phyloP scores from a whole-genome alignment of 495 filamentous ascomycete species.

The Recurvomyces mirabilis region DNA sequence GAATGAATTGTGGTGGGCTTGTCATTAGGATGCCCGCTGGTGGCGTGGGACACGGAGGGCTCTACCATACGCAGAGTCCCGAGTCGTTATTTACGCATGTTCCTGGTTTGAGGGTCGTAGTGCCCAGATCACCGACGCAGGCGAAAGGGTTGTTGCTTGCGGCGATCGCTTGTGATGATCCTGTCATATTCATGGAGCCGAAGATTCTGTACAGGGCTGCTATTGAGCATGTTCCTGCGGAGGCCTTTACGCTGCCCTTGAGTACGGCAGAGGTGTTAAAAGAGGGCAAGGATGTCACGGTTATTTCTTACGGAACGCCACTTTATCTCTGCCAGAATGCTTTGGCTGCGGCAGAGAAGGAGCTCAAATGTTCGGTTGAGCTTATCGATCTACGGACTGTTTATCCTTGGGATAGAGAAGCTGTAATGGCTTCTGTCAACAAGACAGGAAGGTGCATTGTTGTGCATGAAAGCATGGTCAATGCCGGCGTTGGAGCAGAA shows the following conservation, averaged over 20 bases:
- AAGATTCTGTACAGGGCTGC: constrained; percentile 92
- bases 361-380: constrained; percentile 69
- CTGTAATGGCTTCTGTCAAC: constrained; percentile 68
- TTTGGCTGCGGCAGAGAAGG: constrained; percentile 68
- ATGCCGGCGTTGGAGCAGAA: constrained; percentile 87
- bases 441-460: constrained; percentile 88
- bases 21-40: constrained; percentile 92
- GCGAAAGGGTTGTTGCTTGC: constrained; percentile 80
- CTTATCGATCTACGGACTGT: constrained; percentile 85
- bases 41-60: constrained; percentile 85
- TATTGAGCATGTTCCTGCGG: constrained; percentile 84
- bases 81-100: constrained; percentile 88
- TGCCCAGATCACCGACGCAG: constrained; percentile 81
- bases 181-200: constrained; percentile 92
- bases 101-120: constrained; percentile 78
- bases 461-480: constrained; percentile 93
- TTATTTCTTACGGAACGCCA: constrained; percentile 86
- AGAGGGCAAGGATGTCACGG: constrained; percentile 69
- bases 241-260: constrained; percentile 71
- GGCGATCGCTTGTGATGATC: constrained; percentile 74
- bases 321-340: constrained; percentile 78
- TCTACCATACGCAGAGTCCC: constrained; percentile 92
- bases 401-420: constrained; percentile 89
- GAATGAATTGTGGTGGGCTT: constrained; percentile 40
- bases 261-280: constrained; percentile 84